Evolutionary conservation across 768 basidiomycete species (phyloP), one percentile per base, ranked within the genome.

Genomic region (Aureoboletus auriporus): DNA sequence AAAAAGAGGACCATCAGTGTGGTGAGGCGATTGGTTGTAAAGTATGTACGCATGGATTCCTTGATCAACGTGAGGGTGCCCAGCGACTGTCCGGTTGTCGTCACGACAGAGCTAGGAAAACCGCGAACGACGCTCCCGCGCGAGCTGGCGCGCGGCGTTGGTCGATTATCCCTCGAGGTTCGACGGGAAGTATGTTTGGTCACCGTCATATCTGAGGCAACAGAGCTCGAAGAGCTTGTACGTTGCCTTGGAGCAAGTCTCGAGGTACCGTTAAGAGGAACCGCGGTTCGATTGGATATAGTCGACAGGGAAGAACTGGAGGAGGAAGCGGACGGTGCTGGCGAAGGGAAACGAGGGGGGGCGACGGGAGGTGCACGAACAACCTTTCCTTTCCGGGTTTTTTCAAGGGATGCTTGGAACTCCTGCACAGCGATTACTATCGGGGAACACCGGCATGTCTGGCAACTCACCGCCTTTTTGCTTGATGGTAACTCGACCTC

Each of bases 281-380:
- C 81, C 3, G 82, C 74, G 5, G 88, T 89, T 53, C 83, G 84
- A 23, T 83, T 86, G 0, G 86, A 89, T 3, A 78, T 74, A 8
- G 84, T 86, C 0, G 86, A 88, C 28, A 83, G 69, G 4, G 85
- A 84, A 0, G 87, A 84, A 0, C 58, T 62, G 0, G 86, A 86
- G 0, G 81, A 80, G 0, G 79, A 75, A 4, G 80, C 70, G 1
- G 83, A 81, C 3, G 79, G 75, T 12, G 78, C 68, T 26, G 76
- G 82, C 2, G 77, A 72, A 39, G 74, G 63, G 13, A 74, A 59
- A 43, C 66, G 61, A 48, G 68, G 52, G 17, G 59, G 52, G 14
- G 67, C 41, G 28, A 66, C 38, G 31, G 64, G 26, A 26, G 69
- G 53, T 1, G 47, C n/a, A 33, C 17, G 59, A 31, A 33, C 17